These are phyloP conservation scores for Camellia oleifera DNA, from an alignment of 179 eudicot genomes.

Conservation along the genomic window DNA sequence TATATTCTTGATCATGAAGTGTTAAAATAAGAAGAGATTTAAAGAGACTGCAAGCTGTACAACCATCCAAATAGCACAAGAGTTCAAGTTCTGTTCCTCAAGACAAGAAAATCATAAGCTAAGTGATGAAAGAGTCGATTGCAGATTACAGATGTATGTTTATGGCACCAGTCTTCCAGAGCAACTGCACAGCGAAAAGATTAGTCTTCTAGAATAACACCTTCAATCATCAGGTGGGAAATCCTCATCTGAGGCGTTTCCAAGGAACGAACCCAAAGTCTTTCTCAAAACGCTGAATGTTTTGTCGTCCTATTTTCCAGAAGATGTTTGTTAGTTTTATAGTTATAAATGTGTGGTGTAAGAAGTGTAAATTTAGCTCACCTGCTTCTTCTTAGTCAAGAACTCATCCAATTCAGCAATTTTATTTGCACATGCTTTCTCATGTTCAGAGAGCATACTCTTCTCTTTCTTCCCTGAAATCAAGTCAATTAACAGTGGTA, in stretches of 20 bases:
- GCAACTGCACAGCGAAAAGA: background rate
- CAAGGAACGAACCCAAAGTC: constrained; percentile 81
- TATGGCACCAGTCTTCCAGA: background rate
- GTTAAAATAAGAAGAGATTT: background rate
- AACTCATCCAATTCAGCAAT: constrained; percentile 74
- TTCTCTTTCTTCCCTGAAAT: constrained; percentile 87
- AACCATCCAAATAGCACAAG: background rate
- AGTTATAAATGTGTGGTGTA: background rate
- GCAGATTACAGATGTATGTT: no score
- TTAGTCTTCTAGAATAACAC: constrained; percentile 1
- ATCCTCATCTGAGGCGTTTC: constrained; percentile 76
- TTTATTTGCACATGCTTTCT: constrained; percentile 60
- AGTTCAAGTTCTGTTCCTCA: background rate
- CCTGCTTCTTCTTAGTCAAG: constrained; percentile 91
- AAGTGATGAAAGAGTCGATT: background rate
- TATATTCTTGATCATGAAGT: background rate
- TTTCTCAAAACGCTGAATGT: constrained; percentile 85
- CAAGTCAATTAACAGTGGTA: background rate
- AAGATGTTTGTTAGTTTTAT: constrained; percentile 1
- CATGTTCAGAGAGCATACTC: constrained; percentile 64
- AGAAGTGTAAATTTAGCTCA: constrained; percentile 9
- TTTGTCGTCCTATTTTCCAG: constrained; percentile 56
- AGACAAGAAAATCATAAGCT: background rate
- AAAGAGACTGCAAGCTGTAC: constrained; percentile 8
- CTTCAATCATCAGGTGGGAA: constrained; percentile 60